Evolutionary conservation across 1,284 basidiomycete species (phyloP), one percentile per base, ranked within the genome.

Genomic region (Cutaneotrichosporon cutaneum): DNA sequence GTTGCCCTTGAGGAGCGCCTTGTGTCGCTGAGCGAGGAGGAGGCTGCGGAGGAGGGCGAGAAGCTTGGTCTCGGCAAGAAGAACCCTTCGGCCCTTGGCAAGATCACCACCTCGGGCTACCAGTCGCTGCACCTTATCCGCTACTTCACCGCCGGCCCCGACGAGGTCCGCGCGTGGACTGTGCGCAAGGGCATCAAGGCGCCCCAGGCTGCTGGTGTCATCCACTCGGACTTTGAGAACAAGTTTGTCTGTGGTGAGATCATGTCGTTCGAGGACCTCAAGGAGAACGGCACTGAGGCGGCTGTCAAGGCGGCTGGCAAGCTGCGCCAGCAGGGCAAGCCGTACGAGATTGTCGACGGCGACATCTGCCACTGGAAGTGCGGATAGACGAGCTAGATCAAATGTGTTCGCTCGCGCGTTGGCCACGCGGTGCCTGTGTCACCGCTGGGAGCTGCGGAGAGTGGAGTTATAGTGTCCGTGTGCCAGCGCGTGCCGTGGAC

Each of bases 231-330:
- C 56, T 62, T 64, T 67, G 68, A 98, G 82, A 91, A 95, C 80
- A 96, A 96, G 82, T 98, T 99, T 72, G 91, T 99, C n/a, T 99
- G 95, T 72, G 96, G 95, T 81, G 95, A 99, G 81, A 97, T 99
- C 77, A 97, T 98, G 92, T 76, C 87, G 4, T 97, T 88, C 73
- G 87, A 88, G 0, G 96, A 98, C 77, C 83, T 99, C 67, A 90
- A 90, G 77, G 93, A 97, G 80, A 83, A 94, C 72, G 95, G 94
- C 16, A 89, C 87, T 66, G 96, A 99, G 83, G 69, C 85, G 4
- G 87, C 89, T 13, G 94, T 96, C 76, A 98, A 98, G 82, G 92
- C 94, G 45, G 93, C 90, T 22, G 96, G 96, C 48, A 98, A 96
- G 81, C 85, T 95, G 63, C 85, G 91, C 76, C 95, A 99, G 77